These are phyloP conservation scores for Aspergillus sp. DNA, from an alignment of 2,329 filamentous ascomycete species.

Conservation along the genomic window DNA sequence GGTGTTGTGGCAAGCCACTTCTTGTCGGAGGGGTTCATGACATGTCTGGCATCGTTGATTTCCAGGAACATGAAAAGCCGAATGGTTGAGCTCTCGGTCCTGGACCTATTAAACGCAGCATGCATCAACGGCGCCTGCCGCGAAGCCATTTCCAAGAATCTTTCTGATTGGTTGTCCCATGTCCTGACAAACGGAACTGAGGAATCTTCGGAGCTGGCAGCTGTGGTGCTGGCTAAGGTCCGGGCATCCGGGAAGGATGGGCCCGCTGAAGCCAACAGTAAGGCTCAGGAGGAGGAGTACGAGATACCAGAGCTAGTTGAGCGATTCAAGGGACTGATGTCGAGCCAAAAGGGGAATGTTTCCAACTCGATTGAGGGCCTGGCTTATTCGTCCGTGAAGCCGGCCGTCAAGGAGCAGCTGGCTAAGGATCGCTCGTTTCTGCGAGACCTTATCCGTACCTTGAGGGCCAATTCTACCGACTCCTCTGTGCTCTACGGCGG, in stretches of 20 bases:
- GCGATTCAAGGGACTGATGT: slow-evolving; percentile 44
- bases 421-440: slow-evolving; percentile 60
- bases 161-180: slow-evolving; percentile 76
- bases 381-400: slow-evolving; percentile 80
- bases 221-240: slow-evolving; percentile 64
- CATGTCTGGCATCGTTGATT: slow-evolving; percentile 66
- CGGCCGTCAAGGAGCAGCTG: slow-evolving; percentile 74
- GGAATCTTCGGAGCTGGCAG: slow-evolving; percentile 45
- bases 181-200: slow-evolving; percentile 65
- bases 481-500: slow-evolving; percentile 73
- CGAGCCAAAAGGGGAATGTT: slow-evolving; percentile 44
- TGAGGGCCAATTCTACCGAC: slow-evolving; percentile 45
- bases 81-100: slow-evolving; percentile 73
- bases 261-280: slow-evolving; percentile 21
- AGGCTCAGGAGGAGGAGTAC: slow-evolving; percentile 31
- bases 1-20: slow-evolving; percentile 69
- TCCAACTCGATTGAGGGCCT: slow-evolving; percentile 79
- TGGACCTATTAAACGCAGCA: slow-evolving; percentile 85
- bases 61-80: slow-evolving; percentile 72
- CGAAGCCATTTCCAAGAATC: slow-evolving; percentile 75
- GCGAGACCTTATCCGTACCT: slow-evolving; percentile 51
- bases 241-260: slow-evolving; percentile 26
- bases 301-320: slow-evolving; percentile 45
- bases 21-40: slow-evolving; percentile 77
- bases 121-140: slow-evolving; percentile 78